Evolutionary conservation across 768 basidiomycete species (phyloP), one percentile per base, ranked within the genome.

Genomic region (Psilocybe cubensis): DNA sequence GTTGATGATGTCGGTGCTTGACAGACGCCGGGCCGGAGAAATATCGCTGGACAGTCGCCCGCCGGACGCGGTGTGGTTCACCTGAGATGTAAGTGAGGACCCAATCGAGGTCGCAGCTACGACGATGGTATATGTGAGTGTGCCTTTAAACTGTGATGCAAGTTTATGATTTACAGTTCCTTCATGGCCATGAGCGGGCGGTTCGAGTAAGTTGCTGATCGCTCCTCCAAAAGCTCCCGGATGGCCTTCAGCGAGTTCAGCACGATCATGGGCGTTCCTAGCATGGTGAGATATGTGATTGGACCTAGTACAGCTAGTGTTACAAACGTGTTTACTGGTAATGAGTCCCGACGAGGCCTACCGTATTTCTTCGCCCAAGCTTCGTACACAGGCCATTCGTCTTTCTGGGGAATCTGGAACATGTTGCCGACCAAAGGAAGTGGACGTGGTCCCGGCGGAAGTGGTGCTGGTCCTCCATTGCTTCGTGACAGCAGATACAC

Each of bases 351-450:
- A 27, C 33, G 46, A 57, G 29, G 41, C 61, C 3, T 41, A 58
- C 63, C 63, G 27, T 65, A 62, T 60, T 63, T 56, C 59, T 54
- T 65, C 6, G 60, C 60, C 63, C 63, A 62, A 41, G 57, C 58
- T 46, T 64, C 60, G 29, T 63, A 66, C 49, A 62, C 33, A 33
- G 60, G 60, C 60, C 65, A 64, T 60, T 64, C 63, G 42, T 66
- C 58, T 42, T 59, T 60, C 53, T 66, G 65, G 31, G 65, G 65
- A 25, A 66, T 63, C 38, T 66, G 65, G 50, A 66, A 62, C 58
- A 66, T 63, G 53, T 66, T 66, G 12, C 65, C 63, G 45, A 66
- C 54, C 1, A 66, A 57, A 53, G 65, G 65, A 20, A 66, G 58
- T 27, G 60, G 57, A 49, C 58, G 54, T 23, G 63, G 65, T 24